Percentiles rank a stretch among this genome's conserved stretches.
Evolutionary conservation across 352 stramenopile genomes (phyloP).

Genomic region (Phytophthora tubulina): DNA sequence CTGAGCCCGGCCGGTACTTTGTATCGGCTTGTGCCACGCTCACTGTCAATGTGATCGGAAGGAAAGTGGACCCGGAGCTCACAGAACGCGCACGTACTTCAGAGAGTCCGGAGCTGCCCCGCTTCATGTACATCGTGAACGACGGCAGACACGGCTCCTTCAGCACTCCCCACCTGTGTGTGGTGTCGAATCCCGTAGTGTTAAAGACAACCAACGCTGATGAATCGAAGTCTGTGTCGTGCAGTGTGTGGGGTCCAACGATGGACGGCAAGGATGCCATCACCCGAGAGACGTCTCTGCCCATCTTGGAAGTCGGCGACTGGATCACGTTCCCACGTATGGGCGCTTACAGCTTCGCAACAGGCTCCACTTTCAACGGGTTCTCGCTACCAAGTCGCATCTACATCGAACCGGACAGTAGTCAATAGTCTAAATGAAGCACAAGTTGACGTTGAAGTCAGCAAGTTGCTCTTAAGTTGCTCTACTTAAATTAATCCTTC

Average conservation of each 20-base stretch:
- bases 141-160: slow-evolving; percentile 61
- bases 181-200: slow-evolving; percentile 26
- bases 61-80: slow-evolving; percentile 52
- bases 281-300: slow-evolving; percentile 47
- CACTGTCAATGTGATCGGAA: slow-evolving; percentile 75
- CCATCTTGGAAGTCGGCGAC: slow-evolving; percentile 57
- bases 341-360: slow-evolving; percentile 68
- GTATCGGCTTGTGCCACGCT: slow-evolving; percentile 76
- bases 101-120: slow-evolving; percentile 37
- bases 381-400: slow-evolving; percentile 51
- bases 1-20: slow-evolving; percentile 92
- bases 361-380: slow-evolving; percentile 64
- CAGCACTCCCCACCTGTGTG: slow-evolving; percentile 52
- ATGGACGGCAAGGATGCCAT: slow-evolving; percentile 66
- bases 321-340: slow-evolving; percentile 66
- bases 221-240: slow-evolving; percentile 33
- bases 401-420: slow-evolving; percentile 46
- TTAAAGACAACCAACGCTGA: slow-evolving; percentile 30
- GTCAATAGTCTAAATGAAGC: background rate
- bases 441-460: slow-evolving; percentile 22
- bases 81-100: slow-evolving; percentile 15
- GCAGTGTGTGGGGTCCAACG: slow-evolving; percentile 59
- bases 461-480: slow-evolving; percentile 25
- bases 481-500: slow-evolving; percentile 3
- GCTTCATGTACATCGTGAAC: slow-evolving; percentile 69